These are phyloP conservation scores for Styphnolobium japonicum DNA, from an alignment of 306 rosid genomes.

Conservation along the genomic window DNA sequence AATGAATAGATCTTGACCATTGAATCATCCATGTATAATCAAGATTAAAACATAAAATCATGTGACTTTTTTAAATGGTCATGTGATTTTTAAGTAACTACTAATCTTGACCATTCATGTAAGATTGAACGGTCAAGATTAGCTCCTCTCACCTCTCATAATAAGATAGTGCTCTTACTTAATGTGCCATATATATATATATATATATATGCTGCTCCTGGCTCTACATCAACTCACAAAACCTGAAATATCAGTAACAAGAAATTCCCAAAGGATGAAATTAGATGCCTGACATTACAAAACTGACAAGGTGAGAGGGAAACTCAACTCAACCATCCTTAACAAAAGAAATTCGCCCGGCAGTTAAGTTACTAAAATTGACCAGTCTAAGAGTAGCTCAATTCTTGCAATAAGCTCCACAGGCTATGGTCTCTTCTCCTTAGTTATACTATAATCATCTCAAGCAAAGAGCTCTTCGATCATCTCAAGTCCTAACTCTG, in stretches of 20 bases:
- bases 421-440: slow-evolving; percentile 36
- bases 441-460: slow-evolving; percentile 12
- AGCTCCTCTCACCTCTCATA: too few species aligned
- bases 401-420: slow-evolving; percentile 34
- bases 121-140: too few species aligned
- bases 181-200: too few species aligned
- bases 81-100: too few species aligned
- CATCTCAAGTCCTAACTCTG: slow-evolving; percentile 26
- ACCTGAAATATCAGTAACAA: slow-evolving; percentile 28
- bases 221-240: slow-evolving; percentile 37
- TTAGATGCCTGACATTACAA: slow-evolving; percentile 60
- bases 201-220: slow-evolving; percentile 31
- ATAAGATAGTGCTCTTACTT: too few species aligned
- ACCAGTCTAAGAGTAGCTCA: slow-evolving; percentile 34
- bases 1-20: too few species aligned
- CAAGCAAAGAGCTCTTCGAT: too few species aligned
- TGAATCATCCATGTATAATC: too few species aligned
- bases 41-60: too few species aligned
- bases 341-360: slow-evolving; percentile 42
- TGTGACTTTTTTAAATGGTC: too few species aligned
- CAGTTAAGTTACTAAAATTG: slow-evolving; percentile 44
- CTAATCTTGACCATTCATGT: too few species aligned
- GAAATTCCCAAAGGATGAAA: slow-evolving; percentile 40
- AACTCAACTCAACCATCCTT: slow-evolving; percentile 45
- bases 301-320: slow-evolving; percentile 59